These are phyloP conservation scores for Saccharomycopsis javanensis DNA, from an alignment of 805 yeast species.

Conservation along the genomic window DNA sequence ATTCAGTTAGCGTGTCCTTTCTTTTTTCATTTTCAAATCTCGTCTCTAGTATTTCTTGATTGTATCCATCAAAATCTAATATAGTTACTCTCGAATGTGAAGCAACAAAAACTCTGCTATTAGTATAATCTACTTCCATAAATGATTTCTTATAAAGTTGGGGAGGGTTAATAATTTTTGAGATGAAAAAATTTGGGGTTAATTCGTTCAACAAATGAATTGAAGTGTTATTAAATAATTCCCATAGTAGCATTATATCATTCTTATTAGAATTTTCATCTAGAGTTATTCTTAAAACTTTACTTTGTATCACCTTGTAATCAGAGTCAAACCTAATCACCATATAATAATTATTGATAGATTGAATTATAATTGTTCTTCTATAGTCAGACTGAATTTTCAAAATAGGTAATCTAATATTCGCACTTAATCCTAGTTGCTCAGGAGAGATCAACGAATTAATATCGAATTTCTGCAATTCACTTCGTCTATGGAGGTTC, in stretches of 20 bases:
- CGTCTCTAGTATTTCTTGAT: background rate
- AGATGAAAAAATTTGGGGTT: background rate
- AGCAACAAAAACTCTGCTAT: conserved; percentile 5
- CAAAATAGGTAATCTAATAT: conserved; percentile 11
- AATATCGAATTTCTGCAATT: conserved; percentile 2
- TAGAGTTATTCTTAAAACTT: background rate
- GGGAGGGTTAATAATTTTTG: conserved; percentile 1
- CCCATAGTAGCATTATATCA: background rate
- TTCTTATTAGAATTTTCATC: background rate
- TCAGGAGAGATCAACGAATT: background rate
- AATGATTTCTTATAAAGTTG: background rate
- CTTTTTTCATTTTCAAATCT: background rate
- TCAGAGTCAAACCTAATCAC: conserved; percentile 3
- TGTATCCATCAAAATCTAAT: conserved; percentile 4
- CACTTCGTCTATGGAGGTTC: conserved; percentile 5
- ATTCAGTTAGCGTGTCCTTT: background rate
- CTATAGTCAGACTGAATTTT: conserved; percentile 11
- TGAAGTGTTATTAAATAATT: conserved; percentile 2
- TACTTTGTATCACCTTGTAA: background rate
- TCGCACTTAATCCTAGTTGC: background rate
- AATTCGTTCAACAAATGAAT: background rate
- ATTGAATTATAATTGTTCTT: conserved; percentile 7
- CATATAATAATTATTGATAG: conserved; percentile 5
- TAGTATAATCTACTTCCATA: conserved; percentile 13
- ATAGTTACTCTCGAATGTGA: background rate